A percentile compares a stretch with the other conserved stretches of the same genome.
Conservation (phyloP, 305 asterid genomes). For the Ilex paraguariensis region DNA sequence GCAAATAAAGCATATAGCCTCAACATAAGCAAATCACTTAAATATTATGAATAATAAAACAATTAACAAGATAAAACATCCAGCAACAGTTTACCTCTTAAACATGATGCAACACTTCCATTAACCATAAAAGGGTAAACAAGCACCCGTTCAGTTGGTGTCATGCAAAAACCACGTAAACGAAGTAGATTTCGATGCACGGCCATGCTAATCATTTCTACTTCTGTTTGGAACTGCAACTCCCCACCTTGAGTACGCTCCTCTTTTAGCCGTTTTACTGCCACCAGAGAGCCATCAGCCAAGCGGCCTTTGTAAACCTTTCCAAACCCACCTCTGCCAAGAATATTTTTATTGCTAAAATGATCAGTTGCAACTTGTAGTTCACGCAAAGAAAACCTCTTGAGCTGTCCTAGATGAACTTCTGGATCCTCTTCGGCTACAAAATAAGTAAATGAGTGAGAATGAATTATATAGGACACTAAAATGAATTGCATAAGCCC, state of each 20-base stretch:
- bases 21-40: no score
- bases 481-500: background rate
- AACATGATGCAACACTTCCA: constrained; percentile 50
- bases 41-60: no score
- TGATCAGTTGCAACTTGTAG: constrained; percentile 72
- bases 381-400: constrained; percentile 70
- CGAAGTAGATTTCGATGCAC: constrained; percentile 79
- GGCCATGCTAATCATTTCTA: constrained; percentile 31
- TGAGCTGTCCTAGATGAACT: constrained; percentile 82
- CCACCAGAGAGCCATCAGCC: constrained; percentile 72
- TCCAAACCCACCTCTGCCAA: constrained; percentile 20
- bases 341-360: constrained; percentile 56
- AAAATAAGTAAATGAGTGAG: constrained; percentile 13
- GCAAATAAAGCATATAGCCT: no score
- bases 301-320: constrained; percentile 6
- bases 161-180: constrained; percentile 83
- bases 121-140: constrained; percentile 55
- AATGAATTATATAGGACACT: constrained; percentile 2
- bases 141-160: constrained; percentile 78
- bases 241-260: constrained; percentile 75
- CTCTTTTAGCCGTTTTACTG: constrained; percentile 81
- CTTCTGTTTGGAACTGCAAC: constrained; percentile 3
- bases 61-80: no score
- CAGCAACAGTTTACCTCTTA: constrained; percentile 46
- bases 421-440: constrained; percentile 90